These are phyloP conservation scores for Pichia kluyveri DNA, from an alignment of 805 yeast genomes.

Conservation along the genomic window DNA sequence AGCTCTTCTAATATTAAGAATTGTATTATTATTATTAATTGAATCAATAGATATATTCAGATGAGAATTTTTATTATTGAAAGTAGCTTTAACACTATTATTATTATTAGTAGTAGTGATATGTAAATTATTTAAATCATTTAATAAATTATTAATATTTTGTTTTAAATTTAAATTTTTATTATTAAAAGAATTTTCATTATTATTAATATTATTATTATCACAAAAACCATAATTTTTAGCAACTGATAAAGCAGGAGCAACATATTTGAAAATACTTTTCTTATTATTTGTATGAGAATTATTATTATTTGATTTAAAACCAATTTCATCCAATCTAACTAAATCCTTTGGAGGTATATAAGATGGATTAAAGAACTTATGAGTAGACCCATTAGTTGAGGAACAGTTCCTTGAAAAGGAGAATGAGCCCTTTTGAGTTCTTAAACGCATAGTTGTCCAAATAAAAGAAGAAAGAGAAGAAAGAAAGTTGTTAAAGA, in stretches of 20 bases:
- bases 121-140: neutral
- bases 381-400: constrained; percentile 13
- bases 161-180: neutral
- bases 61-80: constrained; percentile 22
- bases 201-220: constrained; percentile 7
- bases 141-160: neutral
- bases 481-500: no score
- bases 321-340: constrained; percentile 21
- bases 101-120: neutral
- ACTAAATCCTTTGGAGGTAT: constrained; percentile 21
- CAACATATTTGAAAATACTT: constrained; percentile 13
- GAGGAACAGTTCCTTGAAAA: constrained; percentile 12
- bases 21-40: constrained; percentile 13
- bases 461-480: neutral
- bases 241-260: constrained; percentile 21
- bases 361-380: constrained; percentile 30
- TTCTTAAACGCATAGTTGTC: constrained; percentile 24
- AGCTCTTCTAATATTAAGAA: constrained; percentile 22
- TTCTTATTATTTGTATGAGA: constrained; percentile 14
- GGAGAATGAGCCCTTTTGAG: constrained; percentile 8
- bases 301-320: constrained; percentile 8
- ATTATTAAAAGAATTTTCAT: constrained; percentile 1
- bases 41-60: constrained; percentile 20
- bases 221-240: constrained; percentile 19
- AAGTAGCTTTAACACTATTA: neutral